Conservation (phyloP, 73 alveolate species). For the Paramecium pentaurelia region DNA sequence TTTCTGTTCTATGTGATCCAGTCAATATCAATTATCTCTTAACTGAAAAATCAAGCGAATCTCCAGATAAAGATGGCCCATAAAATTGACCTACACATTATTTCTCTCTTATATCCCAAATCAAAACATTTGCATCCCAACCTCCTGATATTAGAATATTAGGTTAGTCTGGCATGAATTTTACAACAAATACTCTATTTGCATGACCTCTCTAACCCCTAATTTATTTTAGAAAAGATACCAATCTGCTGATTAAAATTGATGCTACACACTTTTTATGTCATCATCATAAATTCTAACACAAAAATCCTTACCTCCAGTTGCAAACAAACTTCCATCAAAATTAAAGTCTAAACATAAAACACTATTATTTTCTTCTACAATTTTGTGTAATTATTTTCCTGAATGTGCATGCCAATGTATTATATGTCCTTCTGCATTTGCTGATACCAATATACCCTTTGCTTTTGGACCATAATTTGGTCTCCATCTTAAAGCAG, state of each 20-base stretch:
- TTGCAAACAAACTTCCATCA: constrained; percentile 92
- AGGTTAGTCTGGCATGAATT: constrained; percentile 78
- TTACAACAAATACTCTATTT: constrained; percentile 87
- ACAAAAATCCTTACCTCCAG: constrained; percentile 91
- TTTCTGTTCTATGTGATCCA: constrained; percentile 75
- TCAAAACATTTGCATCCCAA: constrained; percentile 93
- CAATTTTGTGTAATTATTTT: constrained; percentile 78
- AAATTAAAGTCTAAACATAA: constrained; percentile 86
- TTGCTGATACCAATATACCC: constrained; percentile 81
- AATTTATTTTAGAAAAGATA: background rate
- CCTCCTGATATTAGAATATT: constrained; percentile 92
- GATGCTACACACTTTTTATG: constrained; percentile 76
- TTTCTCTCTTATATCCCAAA: constrained; percentile 91
- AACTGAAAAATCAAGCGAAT: constrained; percentile 77
- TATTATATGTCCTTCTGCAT: constrained; percentile 90
- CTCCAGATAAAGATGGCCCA: constrained; percentile 97
- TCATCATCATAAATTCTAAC: constrained; percentile 95
- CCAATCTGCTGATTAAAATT: constrained; percentile 76
- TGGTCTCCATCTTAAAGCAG: constrained; percentile 89
- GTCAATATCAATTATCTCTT: constrained; percentile 54
- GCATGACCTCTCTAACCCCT: constrained; percentile 90
- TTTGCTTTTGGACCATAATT: constrained; percentile 66
- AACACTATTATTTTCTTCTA: constrained; percentile 83
- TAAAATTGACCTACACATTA: constrained; percentile 77
- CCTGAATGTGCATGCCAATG: constrained; percentile 98